Evolutionary conservation across 2,329 filamentous ascomycete genomes (phyloP).

Genomic region (Fusarium guadeloupense): DNA sequence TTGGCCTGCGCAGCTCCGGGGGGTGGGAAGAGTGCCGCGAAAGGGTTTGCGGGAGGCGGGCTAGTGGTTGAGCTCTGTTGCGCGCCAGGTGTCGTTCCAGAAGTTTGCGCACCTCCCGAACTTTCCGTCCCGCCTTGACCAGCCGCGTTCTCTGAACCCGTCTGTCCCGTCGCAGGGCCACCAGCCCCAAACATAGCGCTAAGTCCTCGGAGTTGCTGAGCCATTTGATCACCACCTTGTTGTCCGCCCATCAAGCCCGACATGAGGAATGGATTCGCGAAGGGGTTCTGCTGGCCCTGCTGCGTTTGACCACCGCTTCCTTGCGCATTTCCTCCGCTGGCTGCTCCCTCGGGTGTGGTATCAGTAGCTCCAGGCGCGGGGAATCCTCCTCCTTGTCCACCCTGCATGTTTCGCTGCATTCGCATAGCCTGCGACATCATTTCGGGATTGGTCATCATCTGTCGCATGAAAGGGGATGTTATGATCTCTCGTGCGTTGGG

Average conservation of each 20-base stretch:
- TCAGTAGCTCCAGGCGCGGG: slow-evolving; percentile 93
- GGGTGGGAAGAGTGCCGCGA: slow-evolving; percentile 69
- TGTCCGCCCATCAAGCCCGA: slow-evolving; percentile 36
- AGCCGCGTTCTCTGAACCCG: slow-evolving; percentile 42
- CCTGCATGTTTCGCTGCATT: slow-evolving; percentile 78
- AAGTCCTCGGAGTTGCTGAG: slow-evolving; percentile 44
- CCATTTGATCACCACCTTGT: slow-evolving; percentile 20
- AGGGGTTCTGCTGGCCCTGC: slow-evolving; percentile 56
- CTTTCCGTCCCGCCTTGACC: slow-evolving; percentile 39
- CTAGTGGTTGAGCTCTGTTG: slow-evolving; percentile 44
- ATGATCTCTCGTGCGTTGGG: slow-evolving; percentile 85
- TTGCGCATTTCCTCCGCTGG: slow-evolving; percentile 45
- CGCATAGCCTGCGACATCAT: slow-evolving; percentile 83
- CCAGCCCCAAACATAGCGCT: slow-evolving; percentile 46
- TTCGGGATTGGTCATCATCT: slow-evolving; percentile 92
- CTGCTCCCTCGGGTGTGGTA: slow-evolving; percentile 71
- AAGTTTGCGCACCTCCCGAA: slow-evolving; percentile 36
- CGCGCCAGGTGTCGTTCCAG: slow-evolving; percentile 32
- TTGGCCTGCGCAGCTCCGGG: slow-evolving; percentile 45
- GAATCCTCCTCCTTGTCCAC: slow-evolving; percentile 68
- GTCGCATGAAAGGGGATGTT: slow-evolving; percentile 85
- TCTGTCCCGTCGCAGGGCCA: slow-evolving; percentile 41
- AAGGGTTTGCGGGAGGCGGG: slow-evolving; percentile 68
- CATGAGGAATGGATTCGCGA: slow-evolving; percentile 50
- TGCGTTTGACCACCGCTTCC: slow-evolving; percentile 42